phyloP scores from a whole-genome alignment of 305 asterid species.

The Ilex paraguariensis region DNA sequence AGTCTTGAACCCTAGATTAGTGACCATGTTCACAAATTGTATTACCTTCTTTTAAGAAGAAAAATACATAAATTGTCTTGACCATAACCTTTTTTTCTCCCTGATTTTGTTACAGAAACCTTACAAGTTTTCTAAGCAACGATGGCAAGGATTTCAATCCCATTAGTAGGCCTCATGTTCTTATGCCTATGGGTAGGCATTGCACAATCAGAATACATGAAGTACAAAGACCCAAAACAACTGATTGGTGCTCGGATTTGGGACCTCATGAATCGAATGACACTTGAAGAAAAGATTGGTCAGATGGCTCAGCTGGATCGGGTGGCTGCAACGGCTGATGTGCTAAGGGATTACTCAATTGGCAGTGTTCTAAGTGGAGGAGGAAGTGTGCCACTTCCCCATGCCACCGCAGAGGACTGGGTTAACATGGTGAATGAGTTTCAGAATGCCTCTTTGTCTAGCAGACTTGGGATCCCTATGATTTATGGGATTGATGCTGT shows the following conservation, averaged over 20 bases:
- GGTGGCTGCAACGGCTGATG: slow-evolving; percentile 39
- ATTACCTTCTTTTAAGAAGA: no score
- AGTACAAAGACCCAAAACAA: slow-evolving; percentile 72
- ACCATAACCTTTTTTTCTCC: no score
- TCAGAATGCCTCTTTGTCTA: slow-evolving; percentile 33
- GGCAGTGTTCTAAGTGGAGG: slow-evolving; percentile 55
- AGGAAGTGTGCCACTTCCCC: slow-evolving; percentile 27
- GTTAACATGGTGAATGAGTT: slow-evolving; percentile 34
- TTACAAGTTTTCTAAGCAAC: no score
- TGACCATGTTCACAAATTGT: no score
- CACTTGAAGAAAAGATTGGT: slow-evolving; percentile 74
- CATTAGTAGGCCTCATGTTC: slow-evolving; percentile 22
- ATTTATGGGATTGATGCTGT: slow-evolving; percentile 51
- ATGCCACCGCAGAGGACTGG: slow-evolving; percentile 34
- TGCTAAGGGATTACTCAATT: slow-evolving; percentile 45
- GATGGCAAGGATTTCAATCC: slow-evolving; percentile 11
- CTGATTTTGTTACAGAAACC: no score
- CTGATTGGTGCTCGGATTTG: slow-evolving; percentile 47
- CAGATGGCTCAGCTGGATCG: slow-evolving; percentile 90
- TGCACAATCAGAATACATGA: slow-evolving; percentile 45
- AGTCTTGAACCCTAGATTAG: no score
- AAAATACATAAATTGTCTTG: no score
- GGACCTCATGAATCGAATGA: slow-evolving; percentile 75
- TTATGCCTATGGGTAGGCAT: slow-evolving; percentile 30
- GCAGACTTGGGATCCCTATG: slow-evolving; percentile 38